A percentile compares a stretch with the other conserved stretches of the same genome.
phyloP scores from a whole-genome alignment of 75 land plant genomes.

The Pinus tabuliformis region DNA sequence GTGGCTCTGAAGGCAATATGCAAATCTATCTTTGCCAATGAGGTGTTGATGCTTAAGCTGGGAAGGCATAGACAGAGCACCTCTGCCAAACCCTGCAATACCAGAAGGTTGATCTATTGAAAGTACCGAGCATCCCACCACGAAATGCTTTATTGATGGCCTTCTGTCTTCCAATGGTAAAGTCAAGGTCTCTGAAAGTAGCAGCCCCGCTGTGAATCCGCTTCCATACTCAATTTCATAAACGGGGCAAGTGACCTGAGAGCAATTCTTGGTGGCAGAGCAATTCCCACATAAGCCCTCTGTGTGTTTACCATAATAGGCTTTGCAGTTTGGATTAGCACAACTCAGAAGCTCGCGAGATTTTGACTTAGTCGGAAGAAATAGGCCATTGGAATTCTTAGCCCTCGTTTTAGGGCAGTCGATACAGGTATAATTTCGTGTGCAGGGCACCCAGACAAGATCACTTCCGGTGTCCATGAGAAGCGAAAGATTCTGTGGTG shows the following conservation, averaged over 20 bases:
- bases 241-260: slow-evolving; percentile 34
- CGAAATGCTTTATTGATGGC: slow-evolving; percentile 15
- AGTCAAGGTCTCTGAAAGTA: slow-evolving; percentile 37
- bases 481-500: slow-evolving; percentile 39
- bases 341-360: slow-evolving; percentile 47
- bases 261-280: background rate
- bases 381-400: slow-evolving; percentile 6
- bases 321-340: slow-evolving; percentile 40
- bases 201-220: slow-evolving; percentile 48
- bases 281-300: no score
- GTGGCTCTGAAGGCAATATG: slow-evolving; percentile 16
- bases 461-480: slow-evolving; percentile 58
- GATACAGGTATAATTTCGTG: slow-evolving; percentile 1
- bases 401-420: background rate
- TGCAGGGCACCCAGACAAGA: slow-evolving; percentile 60
- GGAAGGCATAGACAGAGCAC: slow-evolving; percentile 41
- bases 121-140: slow-evolving; percentile 52
- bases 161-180: background rate
- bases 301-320: slow-evolving; percentile 20
- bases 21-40: slow-evolving; percentile 15
- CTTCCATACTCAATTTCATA: slow-evolving; percentile 46
- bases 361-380: slow-evolving; percentile 47
- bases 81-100: slow-evolving; percentile 61
- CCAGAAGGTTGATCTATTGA: slow-evolving; percentile 43
- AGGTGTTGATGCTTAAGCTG: slow-evolving; percentile 19